These are phyloP conservation scores for Neophaeococcomyces aloes DNA, from an alignment of 2,329 filamentous ascomycete species.

Conservation along the genomic window DNA sequence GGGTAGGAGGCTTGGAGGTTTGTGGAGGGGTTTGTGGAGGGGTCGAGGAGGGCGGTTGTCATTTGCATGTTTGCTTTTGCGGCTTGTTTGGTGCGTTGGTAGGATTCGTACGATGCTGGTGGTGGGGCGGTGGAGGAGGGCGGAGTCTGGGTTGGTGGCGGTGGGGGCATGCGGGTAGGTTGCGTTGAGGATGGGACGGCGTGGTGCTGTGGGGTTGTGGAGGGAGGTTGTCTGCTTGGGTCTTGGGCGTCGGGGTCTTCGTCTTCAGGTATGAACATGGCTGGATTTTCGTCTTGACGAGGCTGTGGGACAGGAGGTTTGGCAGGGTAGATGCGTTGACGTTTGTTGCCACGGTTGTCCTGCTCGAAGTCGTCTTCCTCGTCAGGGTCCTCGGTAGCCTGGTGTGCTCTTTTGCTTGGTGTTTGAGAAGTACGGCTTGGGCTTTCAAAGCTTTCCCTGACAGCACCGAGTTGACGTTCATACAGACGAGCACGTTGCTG, in stretches of 20 bases:
- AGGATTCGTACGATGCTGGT: too few species aligned
- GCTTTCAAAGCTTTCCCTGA: too few species aligned
- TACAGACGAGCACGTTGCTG: too few species aligned
- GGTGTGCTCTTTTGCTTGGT: too few species aligned
- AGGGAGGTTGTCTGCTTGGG: not conserved
- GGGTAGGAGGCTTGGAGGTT: not conserved
- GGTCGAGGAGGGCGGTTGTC: not conserved
- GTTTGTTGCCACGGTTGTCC: constrained; percentile 6
- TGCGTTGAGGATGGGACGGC: constrained; percentile 1
- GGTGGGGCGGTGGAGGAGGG: too few species aligned
- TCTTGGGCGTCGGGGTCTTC: not conserved
- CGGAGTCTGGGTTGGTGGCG: not conserved
- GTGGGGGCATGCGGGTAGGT: too few species aligned
- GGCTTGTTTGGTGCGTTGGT: constrained; percentile 18
- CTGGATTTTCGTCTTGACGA: not conserved
- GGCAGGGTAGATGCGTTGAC: not conserved
- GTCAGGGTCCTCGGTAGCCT: constrained; percentile 8
- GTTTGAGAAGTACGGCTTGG: constrained; percentile 21
- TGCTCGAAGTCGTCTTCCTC: constrained; percentile 3
- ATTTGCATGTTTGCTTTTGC: constrained; percentile 5
- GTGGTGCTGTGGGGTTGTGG: not conserved
- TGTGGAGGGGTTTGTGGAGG: not conserved
- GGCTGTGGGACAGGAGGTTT: not conserved
- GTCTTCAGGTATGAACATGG: not conserved
- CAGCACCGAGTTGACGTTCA: too few species aligned